These are phyloP conservation scores for Ogataea hybrid DNA, from an alignment of 1,139 yeast species.

Conservation along the genomic window DNA sequence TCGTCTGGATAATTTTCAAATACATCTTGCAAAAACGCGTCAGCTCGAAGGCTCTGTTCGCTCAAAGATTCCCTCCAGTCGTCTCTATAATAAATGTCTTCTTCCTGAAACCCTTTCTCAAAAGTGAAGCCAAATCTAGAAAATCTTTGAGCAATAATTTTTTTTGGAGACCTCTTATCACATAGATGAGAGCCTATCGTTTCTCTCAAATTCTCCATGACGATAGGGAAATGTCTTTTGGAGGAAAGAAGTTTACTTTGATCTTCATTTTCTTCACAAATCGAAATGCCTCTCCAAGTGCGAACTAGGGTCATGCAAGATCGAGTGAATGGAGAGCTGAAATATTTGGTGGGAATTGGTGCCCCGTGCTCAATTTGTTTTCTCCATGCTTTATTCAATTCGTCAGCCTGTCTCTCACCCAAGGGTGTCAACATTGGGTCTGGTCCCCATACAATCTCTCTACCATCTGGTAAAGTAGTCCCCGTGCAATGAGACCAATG, in stretches of 20 bases:
- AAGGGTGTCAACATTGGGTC: conserved; percentile 61
- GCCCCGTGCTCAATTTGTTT: conserved; percentile 39
- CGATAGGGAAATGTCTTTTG: conserved; percentile 35
- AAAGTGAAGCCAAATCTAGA: conserved; percentile 39
- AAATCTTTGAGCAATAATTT: conserved; percentile 39
- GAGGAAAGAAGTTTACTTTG: conserved; percentile 13
- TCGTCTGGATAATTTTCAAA: conserved; percentile 42
- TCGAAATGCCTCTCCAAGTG: conserved; percentile 54
- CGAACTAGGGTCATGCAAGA: conserved; percentile 54
- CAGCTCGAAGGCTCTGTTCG: conserved; percentile 51
- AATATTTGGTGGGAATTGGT: conserved; percentile 54
- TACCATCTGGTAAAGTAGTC: conserved; percentile 42
- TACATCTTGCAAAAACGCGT: conserved; percentile 48
- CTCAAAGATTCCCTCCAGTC: conserved; percentile 45
- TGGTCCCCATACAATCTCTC: conserved; percentile 57
- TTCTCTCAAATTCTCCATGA: conserved; percentile 61
- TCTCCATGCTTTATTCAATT: conserved; percentile 32
- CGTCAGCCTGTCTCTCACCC: conserved; percentile 43
- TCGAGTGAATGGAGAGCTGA: conserved; percentile 64
- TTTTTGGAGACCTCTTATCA: conserved; percentile 52
- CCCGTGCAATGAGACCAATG: conserved; percentile 58
- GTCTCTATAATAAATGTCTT: conserved; percentile 43
- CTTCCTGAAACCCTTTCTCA: conserved; percentile 47
- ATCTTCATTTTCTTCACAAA: conserved; percentile 24
- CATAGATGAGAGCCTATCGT: conserved; percentile 68